Conservation (phyloP, 208 protist genomes). For the Leishmania martiniquensis region DNA sequence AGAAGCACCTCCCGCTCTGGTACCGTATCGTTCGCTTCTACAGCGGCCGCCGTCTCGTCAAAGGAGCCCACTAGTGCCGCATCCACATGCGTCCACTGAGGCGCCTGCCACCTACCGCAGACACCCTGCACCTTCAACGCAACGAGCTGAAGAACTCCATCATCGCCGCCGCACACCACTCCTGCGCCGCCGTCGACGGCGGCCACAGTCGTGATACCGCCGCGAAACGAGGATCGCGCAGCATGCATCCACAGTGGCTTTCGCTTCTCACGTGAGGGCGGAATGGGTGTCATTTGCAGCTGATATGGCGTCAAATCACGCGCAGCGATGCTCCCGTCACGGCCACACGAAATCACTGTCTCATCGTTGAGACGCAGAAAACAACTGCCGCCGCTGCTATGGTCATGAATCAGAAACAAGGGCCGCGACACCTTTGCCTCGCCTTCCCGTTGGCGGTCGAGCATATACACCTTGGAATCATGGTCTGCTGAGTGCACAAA, state of each 20-base stretch:
- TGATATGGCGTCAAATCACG: constrained; percentile 78
- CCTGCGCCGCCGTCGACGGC: constrained; percentile 15
- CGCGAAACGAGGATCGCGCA: constrained; percentile 50
- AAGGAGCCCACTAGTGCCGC: not conserved
- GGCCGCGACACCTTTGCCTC: constrained; percentile 71
- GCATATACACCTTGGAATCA: constrained; percentile 82
- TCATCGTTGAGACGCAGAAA: constrained; percentile 41
- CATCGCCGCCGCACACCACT: constrained; percentile 28
- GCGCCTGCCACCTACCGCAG: constrained; percentile 43
- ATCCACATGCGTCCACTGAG: constrained; percentile 29
- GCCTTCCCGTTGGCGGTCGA: constrained; percentile 65
- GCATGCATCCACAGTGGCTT: constrained; percentile 43
- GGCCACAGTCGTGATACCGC: constrained; percentile 47
- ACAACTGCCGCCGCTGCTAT: constrained; percentile 64
- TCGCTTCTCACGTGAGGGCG: constrained; percentile 83
- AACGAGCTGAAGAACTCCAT: constrained; percentile 29
- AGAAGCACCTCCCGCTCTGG: constrained; percentile 9
- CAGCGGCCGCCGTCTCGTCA: not conserved
- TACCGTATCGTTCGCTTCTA: not conserved
- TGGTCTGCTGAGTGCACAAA: constrained; percentile 81
- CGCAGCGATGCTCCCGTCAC: constrained; percentile 62
- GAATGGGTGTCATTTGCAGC: constrained; percentile 53
- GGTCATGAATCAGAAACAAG: constrained; percentile 74
- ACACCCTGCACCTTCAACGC: constrained; percentile 11
- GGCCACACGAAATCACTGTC: constrained; percentile 61